These are phyloP conservation scores for Xylariaceae sp. DNA, from an alignment of 2,329 filamentous ascomycete species.

Conservation along the genomic window DNA sequence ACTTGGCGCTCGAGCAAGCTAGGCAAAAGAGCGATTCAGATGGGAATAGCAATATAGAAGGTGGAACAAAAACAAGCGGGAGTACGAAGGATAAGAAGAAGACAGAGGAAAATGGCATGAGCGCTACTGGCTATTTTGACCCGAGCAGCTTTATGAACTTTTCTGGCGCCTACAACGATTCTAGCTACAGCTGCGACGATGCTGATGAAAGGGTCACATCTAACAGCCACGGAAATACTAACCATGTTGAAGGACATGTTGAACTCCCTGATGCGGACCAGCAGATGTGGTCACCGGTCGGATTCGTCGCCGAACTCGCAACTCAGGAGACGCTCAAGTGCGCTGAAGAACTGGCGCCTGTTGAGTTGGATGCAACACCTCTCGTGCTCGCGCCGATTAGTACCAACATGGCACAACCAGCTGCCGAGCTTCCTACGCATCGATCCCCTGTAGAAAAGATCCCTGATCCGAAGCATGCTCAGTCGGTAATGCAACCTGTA, in stretches of 20 bases:
- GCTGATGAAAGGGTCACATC: slow-evolving; percentile 36
- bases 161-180: slow-evolving; percentile 41
- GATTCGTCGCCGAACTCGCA: slow-evolving; percentile 30
- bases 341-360: slow-evolving; percentile 32
- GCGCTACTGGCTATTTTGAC: slow-evolving; percentile 40
- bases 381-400: slow-evolving; percentile 9
- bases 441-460: slow-evolving; percentile 18
- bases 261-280: slow-evolving; percentile 18
- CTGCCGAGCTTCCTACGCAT: slow-evolving; percentile 26
- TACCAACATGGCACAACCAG: slow-evolving; percentile 15
- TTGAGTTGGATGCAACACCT: slow-evolving; percentile 30
- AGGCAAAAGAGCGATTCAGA: slow-evolving; percentile 33
- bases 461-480: slow-evolving; percentile 3
- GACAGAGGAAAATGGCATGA: slow-evolving; percentile 32
- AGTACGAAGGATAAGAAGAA: slow-evolving; percentile 18
- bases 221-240: background rate
- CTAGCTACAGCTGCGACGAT: slow-evolving; percentile 40
- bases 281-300: slow-evolving; percentile 24
- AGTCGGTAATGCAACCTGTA: slow-evolving; percentile 14
- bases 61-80: slow-evolving; percentile 19
- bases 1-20: slow-evolving; percentile 46
- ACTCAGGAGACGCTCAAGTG: slow-evolving; percentile 29
- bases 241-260: background rate
- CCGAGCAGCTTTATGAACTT: slow-evolving; percentile 51
- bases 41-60: slow-evolving; percentile 13